phyloP scores from a whole-genome alignment of 768 basidiomycete genomes.

The Phaeotremella skinneri region DNA sequence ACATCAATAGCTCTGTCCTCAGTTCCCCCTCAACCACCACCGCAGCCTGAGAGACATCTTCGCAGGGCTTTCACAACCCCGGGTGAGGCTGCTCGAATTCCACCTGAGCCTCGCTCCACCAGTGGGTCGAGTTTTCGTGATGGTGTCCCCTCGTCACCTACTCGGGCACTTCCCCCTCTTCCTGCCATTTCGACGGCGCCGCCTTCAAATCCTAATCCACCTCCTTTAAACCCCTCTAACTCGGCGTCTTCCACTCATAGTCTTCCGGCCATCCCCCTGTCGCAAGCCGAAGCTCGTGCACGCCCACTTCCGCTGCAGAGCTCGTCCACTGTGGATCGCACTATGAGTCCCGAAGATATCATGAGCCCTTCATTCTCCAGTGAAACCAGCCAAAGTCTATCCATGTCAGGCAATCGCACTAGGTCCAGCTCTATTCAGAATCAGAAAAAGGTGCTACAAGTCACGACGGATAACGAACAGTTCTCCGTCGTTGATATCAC shows the following conservation, averaged over 20 bases:
- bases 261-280: conserved; percentile 6
- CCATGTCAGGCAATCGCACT: conserved; percentile 24
- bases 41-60: conserved; percentile 44
- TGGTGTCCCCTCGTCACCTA: conserved; percentile 22
- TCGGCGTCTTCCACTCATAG: conserved; percentile 15
- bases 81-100: conserved; percentile 9
- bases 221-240: background rate
- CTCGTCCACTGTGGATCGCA: background rate
- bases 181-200: conserved; percentile 7
- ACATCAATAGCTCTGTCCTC: conserved; percentile 4
- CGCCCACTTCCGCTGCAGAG: background rate
- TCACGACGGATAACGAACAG: conserved; percentile 49
- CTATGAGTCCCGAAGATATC: conserved; percentile 29
- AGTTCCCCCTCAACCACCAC: conserved; percentile 39
- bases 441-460: conserved; percentile 38
- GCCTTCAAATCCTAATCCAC: background rate
- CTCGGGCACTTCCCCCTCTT: conserved; percentile 34
- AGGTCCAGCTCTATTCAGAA: conserved; percentile 29
- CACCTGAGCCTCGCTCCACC: conserved; percentile 25
- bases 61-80: conserved; percentile 40
- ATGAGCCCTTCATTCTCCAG: conserved; percentile 24
- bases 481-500: conserved; percentile 50
- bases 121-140: conserved; percentile 14
- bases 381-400: conserved; percentile 21
- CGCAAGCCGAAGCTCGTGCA: conserved; percentile 4